phyloP scores from a whole-genome alignment of 83 land plant genomes.

The Larix sibirica region DNA sequence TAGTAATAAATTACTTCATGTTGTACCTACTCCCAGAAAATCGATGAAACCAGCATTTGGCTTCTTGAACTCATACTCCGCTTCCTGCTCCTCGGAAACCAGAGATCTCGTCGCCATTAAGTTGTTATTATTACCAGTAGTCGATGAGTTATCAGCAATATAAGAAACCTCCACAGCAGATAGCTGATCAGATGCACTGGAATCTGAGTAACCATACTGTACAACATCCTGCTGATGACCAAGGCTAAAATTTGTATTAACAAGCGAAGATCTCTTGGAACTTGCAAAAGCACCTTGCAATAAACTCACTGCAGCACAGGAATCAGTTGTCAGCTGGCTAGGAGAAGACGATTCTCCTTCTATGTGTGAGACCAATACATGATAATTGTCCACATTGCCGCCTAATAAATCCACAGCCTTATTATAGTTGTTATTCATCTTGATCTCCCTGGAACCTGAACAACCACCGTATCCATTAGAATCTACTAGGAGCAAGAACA shows the following conservation, averaged over 20 bases:
- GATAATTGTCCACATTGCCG: conserved; percentile 11
- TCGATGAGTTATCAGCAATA: conserved; percentile 5
- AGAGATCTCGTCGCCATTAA: not conserved
- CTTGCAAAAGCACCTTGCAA: not conserved
- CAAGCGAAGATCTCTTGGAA: not conserved
- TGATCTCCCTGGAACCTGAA: not conserved
- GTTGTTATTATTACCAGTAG: not conserved
- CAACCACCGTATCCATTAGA: not conserved
- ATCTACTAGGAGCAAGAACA: not conserved
- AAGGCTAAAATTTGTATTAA: not conserved
- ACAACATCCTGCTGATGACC: not conserved
- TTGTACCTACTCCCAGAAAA: conserved; percentile 5
- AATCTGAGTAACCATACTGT: not conserved
- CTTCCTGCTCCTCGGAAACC: conserved; percentile 3
- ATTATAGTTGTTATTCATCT: not conserved
- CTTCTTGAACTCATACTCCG: not conserved
- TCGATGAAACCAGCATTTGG: not conserved
- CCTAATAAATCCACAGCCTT: not conserved
- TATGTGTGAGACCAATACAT: not conserved
- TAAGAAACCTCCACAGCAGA: not conserved
- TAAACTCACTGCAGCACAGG: conserved; percentile 4
- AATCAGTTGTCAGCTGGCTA: conserved; percentile 10
- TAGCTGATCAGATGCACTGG: not conserved
- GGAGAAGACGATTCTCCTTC: conserved; percentile 11
- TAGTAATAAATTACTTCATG: not conserved